Conservation (phyloP, 768 basidiomycete species). For the Tricholoma bakamatsutake region DNA sequence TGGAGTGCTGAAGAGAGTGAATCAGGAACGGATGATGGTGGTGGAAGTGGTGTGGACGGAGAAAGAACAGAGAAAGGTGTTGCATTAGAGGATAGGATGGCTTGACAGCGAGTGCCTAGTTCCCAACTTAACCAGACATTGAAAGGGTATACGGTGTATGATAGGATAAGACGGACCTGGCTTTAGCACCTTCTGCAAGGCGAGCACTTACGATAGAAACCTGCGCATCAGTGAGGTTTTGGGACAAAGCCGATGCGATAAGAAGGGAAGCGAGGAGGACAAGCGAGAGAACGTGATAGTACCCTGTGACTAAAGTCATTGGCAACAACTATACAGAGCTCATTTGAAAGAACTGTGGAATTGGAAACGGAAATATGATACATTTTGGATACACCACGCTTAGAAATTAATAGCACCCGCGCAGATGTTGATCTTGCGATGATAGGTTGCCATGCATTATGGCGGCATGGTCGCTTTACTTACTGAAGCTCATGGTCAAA, state of each 20-base stretch:
- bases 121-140: conserved; percentile 39
- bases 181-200: conserved; percentile 29
- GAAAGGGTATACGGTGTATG: neutral
- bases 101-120: conserved; percentile 47
- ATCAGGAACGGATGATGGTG: conserved; percentile 27
- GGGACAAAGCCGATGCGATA: conserved; percentile 6
- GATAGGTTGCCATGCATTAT: too few species aligned
- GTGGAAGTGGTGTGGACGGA: conserved; percentile 25
- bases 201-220: conserved; percentile 28
- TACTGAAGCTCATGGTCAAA: too few species aligned
- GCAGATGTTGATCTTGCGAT: too few species aligned
- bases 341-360: too few species aligned
- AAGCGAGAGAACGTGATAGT: neutral
- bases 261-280: neutral
- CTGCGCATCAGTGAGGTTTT: conserved; percentile 28
- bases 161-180: conserved; percentile 25
- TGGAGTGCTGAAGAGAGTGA: conserved; percentile 31
- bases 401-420: too few species aligned
- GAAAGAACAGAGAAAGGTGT: conserved; percentile 41
- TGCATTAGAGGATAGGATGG: conserved; percentile 41
- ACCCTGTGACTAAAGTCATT: neutral
- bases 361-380: too few species aligned
- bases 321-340: neutral
- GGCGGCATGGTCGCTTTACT: too few species aligned
- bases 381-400: too few species aligned